A percentile compares a stretch with the other conserved stretches of the same genome.
Evolutionary conservation across 2,329 filamentous ascomycete species (phyloP).

Genomic region (Diplodia scrobiculata): DNA sequence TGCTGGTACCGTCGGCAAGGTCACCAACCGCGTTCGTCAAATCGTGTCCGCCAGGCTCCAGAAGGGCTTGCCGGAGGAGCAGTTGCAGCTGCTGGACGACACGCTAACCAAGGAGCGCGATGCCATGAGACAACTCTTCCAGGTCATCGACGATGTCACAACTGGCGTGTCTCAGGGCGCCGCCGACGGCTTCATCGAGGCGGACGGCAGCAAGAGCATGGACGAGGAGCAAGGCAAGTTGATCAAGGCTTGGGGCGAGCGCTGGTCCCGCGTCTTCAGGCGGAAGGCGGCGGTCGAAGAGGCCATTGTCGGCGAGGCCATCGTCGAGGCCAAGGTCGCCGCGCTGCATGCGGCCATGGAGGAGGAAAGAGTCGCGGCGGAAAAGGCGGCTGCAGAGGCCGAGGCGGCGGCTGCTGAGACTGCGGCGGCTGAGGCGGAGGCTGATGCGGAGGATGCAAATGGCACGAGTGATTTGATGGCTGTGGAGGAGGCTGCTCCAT

Average conservation of each 20-base stretch:
- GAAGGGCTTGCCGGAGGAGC: conserved; percentile 58
- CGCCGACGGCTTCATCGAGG: conserved; percentile 76
- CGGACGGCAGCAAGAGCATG: conserved; percentile 54
- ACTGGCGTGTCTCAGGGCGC: conserved; percentile 70
- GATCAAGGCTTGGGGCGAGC: conserved; percentile 75
- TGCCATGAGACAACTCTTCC: conserved; percentile 78
- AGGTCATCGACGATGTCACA: conserved; percentile 75
- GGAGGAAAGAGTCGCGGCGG: conserved; percentile 4
- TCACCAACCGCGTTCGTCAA: conserved; percentile 81
- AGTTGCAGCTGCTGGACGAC: conserved; percentile 64
- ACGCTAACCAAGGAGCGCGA: conserved; percentile 69
- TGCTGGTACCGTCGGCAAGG: conserved; percentile 83
- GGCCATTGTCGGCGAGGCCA: conserved; percentile 62
- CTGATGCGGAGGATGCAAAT: conserved; percentile 8
- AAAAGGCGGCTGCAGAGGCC: conserved; percentile 18
- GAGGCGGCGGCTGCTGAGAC: conserved; percentile 16
- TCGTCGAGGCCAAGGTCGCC: conserved; percentile 52
- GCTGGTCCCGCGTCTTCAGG: conserved; percentile 84
- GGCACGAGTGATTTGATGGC: conserved; percentile 17
- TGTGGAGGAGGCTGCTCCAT: conserved; percentile 14
- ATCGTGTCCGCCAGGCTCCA: conserved; percentile 67
- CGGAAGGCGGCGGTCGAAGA: conserved; percentile 85
- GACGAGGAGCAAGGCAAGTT: conserved; percentile 57
- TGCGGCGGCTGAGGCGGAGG: conserved; percentile 5
- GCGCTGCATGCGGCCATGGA: conserved; percentile 28